These are phyloP conservation scores for Obelidium mucronatum DNA, from an alignment of 192 early-diverging fungal species.

Conservation along the genomic window DNA sequence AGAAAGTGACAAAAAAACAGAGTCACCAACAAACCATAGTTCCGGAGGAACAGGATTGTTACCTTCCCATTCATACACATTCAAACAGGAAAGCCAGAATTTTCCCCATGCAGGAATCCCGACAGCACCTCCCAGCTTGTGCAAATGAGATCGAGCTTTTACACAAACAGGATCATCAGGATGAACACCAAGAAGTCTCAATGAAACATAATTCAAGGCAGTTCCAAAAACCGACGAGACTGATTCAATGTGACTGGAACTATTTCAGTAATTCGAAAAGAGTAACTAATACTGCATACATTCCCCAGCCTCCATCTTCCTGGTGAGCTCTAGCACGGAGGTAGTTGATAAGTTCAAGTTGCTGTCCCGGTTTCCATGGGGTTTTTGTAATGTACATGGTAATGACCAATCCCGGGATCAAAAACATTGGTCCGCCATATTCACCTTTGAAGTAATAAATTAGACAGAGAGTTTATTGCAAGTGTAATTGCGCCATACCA, in stretches of 20 bases:
- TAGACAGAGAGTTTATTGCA: too few relatives aligned
- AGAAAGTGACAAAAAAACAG: constrained; percentile 15
- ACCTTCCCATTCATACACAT: constrained; percentile 95
- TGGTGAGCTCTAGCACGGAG: constrained; percentile 80
- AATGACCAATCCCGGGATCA: constrained; percentile 91
- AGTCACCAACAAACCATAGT: constrained; percentile 67
- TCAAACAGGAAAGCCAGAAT: constrained; percentile 93
- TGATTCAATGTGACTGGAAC: constrained; percentile 87
- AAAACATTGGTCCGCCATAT: constrained; percentile 97
- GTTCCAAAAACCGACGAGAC: constrained; percentile 96
- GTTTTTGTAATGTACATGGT: constrained; percentile 85
- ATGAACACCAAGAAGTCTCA: constrained; percentile 86
- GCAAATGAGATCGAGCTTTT: constrained; percentile 82
- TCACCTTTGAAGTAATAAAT: too few relatives aligned
- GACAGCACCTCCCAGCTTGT: constrained; percentile 83
- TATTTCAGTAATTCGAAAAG: too few relatives aligned
- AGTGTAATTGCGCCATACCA: too few relatives aligned
- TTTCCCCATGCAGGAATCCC: constrained; percentile 96
- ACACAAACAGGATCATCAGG: constrained; percentile 88
- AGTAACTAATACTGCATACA: constrained; percentile 57
- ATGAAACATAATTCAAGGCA: constrained; percentile 89
- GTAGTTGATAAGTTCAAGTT: constrained; percentile 87
- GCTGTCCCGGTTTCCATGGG: constrained; percentile 66
- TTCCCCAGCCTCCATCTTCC: constrained; percentile 96
- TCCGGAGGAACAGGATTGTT: constrained; percentile 97